Evolutionary conservation across 1,284 basidiomycete genomes (phyloP), one percentile per base, ranked within the genome.

Genomic region (Peniophora sp.): DNA sequence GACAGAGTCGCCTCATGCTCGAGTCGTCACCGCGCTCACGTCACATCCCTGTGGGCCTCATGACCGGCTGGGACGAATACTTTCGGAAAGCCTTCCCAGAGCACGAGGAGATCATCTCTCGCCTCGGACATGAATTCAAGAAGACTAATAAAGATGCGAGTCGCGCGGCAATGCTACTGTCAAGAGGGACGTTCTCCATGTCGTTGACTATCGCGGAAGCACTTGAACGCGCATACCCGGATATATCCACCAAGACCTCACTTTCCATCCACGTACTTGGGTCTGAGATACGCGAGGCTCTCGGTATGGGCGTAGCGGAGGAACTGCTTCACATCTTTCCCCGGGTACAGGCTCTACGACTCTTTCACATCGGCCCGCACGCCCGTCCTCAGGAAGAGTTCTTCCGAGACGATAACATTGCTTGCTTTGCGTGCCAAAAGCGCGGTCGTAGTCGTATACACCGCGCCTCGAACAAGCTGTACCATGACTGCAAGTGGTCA

Each of bases 181-280:
- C 39, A 16, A 6, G 20, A 41, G 39, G 20, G 39, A 17, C 39
- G 20, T n/a, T 22, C 16, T n/a, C 20, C n/a, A 17, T 17, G 16
- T 16, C 39, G 5, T 22, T 41, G 39, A 58, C 56, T 5, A 10
- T 58, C 43, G 39, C 55, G 32, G 45, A 32, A 5, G 56, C 52
- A 14, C 43, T 56, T 22, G 56, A 56, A 34, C 20, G 45, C 9
- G 20, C 20, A n/a, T 41, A 41, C 39, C 32, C 47, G 3, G 49
- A 54, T 46, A 49, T 55, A 3, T 20, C 34, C 17, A 47, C 43
- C 24, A 52, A 52, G 19, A 46, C 38, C 1, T 45, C 43, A 16
- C 49, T 58, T 1, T 49, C 50, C 24, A 53, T 58, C 34, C 56
- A 58, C 47, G 45, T 58, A 19, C 52, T 58, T n/a, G 56, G 41